phyloP scores from a whole-genome alignment of 176 grass and related monocot genomes.

The Musa troglodytarum region DNA sequence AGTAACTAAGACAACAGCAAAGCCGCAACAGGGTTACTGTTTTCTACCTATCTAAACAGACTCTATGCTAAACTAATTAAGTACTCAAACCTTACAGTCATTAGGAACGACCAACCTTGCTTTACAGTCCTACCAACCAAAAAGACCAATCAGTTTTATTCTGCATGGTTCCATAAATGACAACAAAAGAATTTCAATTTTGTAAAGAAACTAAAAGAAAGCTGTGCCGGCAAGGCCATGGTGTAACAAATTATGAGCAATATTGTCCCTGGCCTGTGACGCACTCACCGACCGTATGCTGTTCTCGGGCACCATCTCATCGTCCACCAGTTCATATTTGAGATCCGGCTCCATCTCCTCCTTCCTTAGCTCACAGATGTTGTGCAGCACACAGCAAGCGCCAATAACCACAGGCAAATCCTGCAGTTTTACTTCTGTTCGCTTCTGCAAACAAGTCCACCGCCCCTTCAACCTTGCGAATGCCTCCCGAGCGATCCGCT shows the following conservation, averaged over 20 bases:
- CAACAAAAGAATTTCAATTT: slow-evolving; percentile 3
- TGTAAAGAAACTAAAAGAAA: slow-evolving; percentile 45
- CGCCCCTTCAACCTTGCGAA: slow-evolving; percentile 69
- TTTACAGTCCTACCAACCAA: background rate
- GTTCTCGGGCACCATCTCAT: slow-evolving; percentile 64
- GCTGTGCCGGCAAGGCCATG: slow-evolving; percentile 61
- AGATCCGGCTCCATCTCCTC: slow-evolving; percentile 58
- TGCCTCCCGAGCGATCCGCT: slow-evolving; percentile 42
- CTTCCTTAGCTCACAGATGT: slow-evolving; percentile 62
- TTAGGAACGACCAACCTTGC: background rate
- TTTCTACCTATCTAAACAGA: background rate
- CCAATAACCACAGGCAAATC: slow-evolving; percentile 87
- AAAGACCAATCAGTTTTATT: background rate
- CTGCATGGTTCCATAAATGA: background rate
- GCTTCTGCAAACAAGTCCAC: slow-evolving; percentile 87
- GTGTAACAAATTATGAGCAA: slow-evolving; percentile 92
- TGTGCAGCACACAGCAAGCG: slow-evolving; percentile 91
- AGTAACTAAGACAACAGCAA: background rate
- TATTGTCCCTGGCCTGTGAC: slow-evolving; percentile 55
- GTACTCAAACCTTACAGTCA: background rate
- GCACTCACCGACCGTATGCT: slow-evolving; percentile 43
- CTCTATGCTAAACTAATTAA: background rate
- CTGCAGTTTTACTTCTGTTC: slow-evolving; percentile 89
- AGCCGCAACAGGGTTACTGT: background rate
- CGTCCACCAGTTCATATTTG: slow-evolving; percentile 49